A percentile compares a stretch with the other conserved stretches of the same genome.
phyloP scores from a whole-genome alignment of 1,284 basidiomycete species.

The Tylopilus sp. region DNA sequence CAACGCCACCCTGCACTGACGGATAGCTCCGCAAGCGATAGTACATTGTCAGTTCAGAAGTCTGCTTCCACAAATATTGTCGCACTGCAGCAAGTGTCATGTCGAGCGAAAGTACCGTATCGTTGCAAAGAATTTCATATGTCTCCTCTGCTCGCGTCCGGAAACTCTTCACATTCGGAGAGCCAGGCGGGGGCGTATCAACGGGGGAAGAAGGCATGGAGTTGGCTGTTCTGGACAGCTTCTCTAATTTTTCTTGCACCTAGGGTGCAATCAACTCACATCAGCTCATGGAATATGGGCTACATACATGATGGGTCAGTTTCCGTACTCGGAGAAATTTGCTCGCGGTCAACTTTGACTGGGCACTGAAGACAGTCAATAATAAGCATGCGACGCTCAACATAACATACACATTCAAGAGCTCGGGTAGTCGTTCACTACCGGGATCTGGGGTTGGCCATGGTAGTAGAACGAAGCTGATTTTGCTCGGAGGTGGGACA shows the following conservation, averaged over 20 bases:
- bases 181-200: constrained; percentile 40
- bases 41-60: constrained; percentile 77
- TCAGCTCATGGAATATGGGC: background rate
- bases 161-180: constrained; percentile 20
- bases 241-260: constrained; percentile 87
- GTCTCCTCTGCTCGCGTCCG: constrained; percentile 60
- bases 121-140: constrained; percentile 88
- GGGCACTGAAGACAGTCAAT: constrained; percentile 44
- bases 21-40: constrained; percentile 58
- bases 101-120: constrained; percentile 71
- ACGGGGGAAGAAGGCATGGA: constrained; percentile 30
- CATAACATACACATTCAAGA: constrained; percentile 48
- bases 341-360: constrained; percentile 86
- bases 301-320: constrained; percentile 73
- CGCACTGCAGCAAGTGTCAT: constrained; percentile 88
- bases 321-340: constrained; percentile 84
- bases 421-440: constrained; percentile 62
- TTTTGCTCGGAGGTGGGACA: constrained; percentile 53
- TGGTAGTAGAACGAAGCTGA: constrained; percentile 87
- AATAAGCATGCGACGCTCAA: constrained; percentile 12
- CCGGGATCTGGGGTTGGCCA: constrained; percentile 56
- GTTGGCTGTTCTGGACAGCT: constrained; percentile 33
- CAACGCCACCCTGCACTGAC: constrained; percentile 1
- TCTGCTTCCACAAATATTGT: constrained; percentile 82
- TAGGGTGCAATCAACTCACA: constrained; percentile 30